These are phyloP conservation scores for Agrocybe pediades DNA, from an alignment of 768 basidiomycete genomes.

Conservation along the genomic window DNA sequence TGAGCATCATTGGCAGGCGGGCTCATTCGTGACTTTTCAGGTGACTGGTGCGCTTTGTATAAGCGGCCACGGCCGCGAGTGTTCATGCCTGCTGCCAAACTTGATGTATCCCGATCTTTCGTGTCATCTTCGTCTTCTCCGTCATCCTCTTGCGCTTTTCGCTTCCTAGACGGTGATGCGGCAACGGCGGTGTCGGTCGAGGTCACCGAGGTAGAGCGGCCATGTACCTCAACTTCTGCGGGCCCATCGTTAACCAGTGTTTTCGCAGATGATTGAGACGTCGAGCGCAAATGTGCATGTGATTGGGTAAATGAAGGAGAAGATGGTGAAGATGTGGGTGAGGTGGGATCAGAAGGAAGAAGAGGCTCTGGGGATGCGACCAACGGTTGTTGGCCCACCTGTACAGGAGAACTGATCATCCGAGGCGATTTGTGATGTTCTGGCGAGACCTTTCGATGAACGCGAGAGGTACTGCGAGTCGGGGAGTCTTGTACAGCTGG, in stretches of 20 bases:
- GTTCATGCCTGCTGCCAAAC: slow-evolving; percentile 30
- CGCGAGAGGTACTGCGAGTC: slow-evolving; percentile 10
- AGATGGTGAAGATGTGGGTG: slow-evolving; percentile 6
- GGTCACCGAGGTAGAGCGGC: slow-evolving; percentile 39
- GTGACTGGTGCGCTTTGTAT: background rate
- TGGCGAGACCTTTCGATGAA: slow-evolving; percentile 14
- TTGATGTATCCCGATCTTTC: slow-evolving; percentile 4
- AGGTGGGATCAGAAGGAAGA: background rate
- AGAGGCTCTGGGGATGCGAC: background rate
- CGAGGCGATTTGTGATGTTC: slow-evolving; percentile 12
- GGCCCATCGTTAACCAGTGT: slow-evolving; percentile 27
- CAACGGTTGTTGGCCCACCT: slow-evolving; percentile 8
- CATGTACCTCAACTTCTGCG: slow-evolving; percentile 1
- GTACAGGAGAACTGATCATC: background rate
- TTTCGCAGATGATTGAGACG: slow-evolving; percentile 36
- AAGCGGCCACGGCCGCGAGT: slow-evolving; percentile 34
- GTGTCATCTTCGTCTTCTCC: slow-evolving; percentile 10
- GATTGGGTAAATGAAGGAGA: background rate
- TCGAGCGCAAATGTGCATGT: slow-evolving; percentile 36
- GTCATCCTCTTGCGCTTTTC: slow-evolving; percentile 17
- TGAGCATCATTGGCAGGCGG: slow-evolving; percentile 12
- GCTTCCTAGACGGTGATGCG: slow-evolving; percentile 19
- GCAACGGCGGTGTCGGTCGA: slow-evolving; percentile 41
- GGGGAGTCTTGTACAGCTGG: background rate
- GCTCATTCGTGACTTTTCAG: slow-evolving; percentile 8